Percentiles rank a stretch among this genome's conserved stretches.
Evolutionary conservation across 805 yeast species (phyloP).

Genomic region (Wickerhamiella kazuoi): DNA sequence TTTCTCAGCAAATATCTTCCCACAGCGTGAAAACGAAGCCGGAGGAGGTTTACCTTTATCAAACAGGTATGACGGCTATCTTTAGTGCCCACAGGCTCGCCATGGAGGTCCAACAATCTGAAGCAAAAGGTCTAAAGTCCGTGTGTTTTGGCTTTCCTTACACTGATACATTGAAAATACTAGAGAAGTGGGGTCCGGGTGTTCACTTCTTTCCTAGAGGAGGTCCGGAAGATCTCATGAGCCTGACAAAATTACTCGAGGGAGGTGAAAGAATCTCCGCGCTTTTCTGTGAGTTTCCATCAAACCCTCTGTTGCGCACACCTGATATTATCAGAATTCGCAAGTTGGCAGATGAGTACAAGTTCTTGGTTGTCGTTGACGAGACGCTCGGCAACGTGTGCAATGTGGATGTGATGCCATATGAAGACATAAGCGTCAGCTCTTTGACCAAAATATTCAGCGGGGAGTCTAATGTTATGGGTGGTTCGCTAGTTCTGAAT

Average conservation of each 20-base stretch:
- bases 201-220: conserved; percentile 74
- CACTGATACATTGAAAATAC: conserved; percentile 74
- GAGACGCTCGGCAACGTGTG: conserved; percentile 88
- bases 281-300: conserved; percentile 83
- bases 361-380: conserved; percentile 71
- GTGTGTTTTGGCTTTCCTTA: conserved; percentile 95
- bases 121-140: conserved; percentile 29
- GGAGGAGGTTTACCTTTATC: conserved; percentile 64
- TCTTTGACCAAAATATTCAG: conserved; percentile 84
- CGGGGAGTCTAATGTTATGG: conserved; percentile 93
- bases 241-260: conserved; percentile 43
- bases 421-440: conserved; percentile 71
- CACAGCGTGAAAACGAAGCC: conserved; percentile 3
- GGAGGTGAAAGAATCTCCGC: conserved; percentile 49
- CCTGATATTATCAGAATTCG: conserved; percentile 57
- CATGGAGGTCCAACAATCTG: conserved; percentile 13
- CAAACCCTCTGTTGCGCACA: conserved; percentile 78
- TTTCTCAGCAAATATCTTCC: conserved; percentile 25
- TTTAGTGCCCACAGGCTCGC: conserved; percentile 50
- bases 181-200: conserved; percentile 84
- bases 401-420: conserved; percentile 64
- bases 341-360: conserved; percentile 45
- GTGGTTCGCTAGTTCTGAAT: conserved; percentile 72
- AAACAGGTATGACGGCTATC: conserved; percentile 87
- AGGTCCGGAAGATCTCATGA: conserved; percentile 41